A percentile compares a stretch with the other conserved stretches of the same genome.
These are phyloP conservation scores for Yamadazyma atmosphaerica DNA, from an alignment of 1,139 yeast species.

Conservation along the genomic window DNA sequence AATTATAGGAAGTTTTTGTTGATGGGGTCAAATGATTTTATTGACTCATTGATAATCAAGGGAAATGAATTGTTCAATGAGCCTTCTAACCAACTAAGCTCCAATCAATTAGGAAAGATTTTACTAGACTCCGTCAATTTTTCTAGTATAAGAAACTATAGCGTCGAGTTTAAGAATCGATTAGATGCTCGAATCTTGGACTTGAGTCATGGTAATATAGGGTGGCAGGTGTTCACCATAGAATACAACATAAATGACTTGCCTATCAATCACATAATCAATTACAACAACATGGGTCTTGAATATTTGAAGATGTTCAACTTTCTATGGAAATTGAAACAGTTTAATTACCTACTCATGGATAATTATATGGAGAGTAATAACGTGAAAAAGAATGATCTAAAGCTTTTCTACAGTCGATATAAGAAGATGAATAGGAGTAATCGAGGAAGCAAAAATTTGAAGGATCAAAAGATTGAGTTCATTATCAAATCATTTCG, in stretches of 20 bases:
- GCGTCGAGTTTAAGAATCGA: constrained; percentile 29
- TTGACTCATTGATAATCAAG: constrained; percentile 59
- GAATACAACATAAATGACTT: constrained; percentile 68
- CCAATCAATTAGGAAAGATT: constrained; percentile 65
- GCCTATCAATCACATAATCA: constrained; percentile 49
- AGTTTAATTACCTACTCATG: constrained; percentile 55
- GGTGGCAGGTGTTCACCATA: constrained; percentile 92
- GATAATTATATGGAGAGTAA: constrained; percentile 37
- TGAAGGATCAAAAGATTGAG: constrained; percentile 22
- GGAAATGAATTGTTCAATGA: constrained; percentile 57
- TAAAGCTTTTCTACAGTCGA: constrained; percentile 21
- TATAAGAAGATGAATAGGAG: constrained; percentile 12
- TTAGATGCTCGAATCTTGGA: constrained; percentile 83
- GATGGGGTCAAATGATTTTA: constrained; percentile 77
- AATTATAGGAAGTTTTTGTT: constrained; percentile 69
- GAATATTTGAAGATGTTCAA: constrained; percentile 83
- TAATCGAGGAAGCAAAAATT: constrained; percentile 10
- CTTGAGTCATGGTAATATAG: constrained; percentile 59
- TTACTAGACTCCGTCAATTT: constrained; percentile 65
- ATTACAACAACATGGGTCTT: constrained; percentile 37
- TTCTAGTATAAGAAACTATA: constrained; percentile 56
- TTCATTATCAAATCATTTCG: constrained; percentile 37
- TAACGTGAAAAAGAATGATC: constrained; percentile 34
- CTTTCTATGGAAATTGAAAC: constrained; percentile 77
- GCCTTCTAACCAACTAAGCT: constrained; percentile 62